Evolutionary conservation across 768 basidiomycete species (phyloP).

Genomic region (Leccinum ochraceum): DNA sequence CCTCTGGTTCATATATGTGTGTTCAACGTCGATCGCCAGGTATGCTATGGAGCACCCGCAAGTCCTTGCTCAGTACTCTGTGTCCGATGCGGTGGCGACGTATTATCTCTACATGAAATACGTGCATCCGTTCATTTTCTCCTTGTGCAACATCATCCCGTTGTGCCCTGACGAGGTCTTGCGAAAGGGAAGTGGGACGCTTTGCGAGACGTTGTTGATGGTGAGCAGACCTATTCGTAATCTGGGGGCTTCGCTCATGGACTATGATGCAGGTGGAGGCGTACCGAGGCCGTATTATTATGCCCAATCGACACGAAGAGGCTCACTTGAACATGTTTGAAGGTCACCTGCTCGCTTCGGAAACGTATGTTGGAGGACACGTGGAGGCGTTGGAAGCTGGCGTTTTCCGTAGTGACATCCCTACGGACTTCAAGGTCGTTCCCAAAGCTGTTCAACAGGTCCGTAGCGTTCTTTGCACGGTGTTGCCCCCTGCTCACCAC

Average conservation of each 20-base stretch:
- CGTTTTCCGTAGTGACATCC: conserved; percentile 95
- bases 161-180: conserved; percentile 95
- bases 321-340: conserved; percentile 90
- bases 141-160: conserved; percentile 98
- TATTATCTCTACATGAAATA: conserved; percentile 99
- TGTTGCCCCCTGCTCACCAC: neutral
- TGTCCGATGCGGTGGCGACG: conserved; percentile 99
- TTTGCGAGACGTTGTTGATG: conserved; percentile 98
- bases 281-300: conserved; percentile 86
- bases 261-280: conserved; percentile 79
- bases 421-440: conserved; percentile 92
- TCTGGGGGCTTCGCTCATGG: conserved; percentile 5
- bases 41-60: conserved; percentile 98
- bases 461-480: conserved; percentile 4
- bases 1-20: neutral
- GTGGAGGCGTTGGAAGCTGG: conserved; percentile 98
- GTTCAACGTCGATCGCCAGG: conserved; percentile 39
- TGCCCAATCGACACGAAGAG: conserved; percentile 98
- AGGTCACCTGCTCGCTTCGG: conserved; percentile 94
- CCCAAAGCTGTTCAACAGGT: conserved; percentile 87
- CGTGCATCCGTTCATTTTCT: conserved; percentile 99
- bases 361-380: conserved; percentile 98
- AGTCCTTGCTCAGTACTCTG: conserved; percentile 93
- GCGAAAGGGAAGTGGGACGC: conserved; percentile 92
- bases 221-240: conserved; percentile 44